Percentiles rank a stretch among this genome's conserved stretches.
These are phyloP conservation scores for Inosperma sp. DNA, from an alignment of 768 basidiomycete species.

Conservation along the genomic window DNA sequence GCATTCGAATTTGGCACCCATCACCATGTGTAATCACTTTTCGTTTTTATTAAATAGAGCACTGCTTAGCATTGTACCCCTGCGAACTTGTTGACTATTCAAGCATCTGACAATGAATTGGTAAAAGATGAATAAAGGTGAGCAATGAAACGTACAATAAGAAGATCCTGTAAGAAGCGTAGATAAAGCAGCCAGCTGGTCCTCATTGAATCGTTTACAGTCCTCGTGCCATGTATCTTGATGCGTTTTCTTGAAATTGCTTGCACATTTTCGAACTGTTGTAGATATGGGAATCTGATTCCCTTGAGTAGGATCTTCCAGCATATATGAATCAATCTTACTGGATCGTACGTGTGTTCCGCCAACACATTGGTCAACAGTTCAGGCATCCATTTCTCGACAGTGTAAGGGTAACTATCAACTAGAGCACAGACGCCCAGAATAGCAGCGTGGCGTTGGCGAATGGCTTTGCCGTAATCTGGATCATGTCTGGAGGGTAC, in stretches of 20 bases:
- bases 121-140: background rate
- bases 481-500: constrained; percentile 62
- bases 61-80: too few species aligned
- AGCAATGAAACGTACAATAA: constrained; percentile 51
- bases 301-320: background rate
- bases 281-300: constrained; percentile 75
- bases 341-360: constrained; percentile 84
- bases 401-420: constrained; percentile 92
- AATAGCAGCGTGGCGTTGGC: constrained; percentile 85
- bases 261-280: constrained; percentile 74
- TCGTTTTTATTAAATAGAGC: too few species aligned
- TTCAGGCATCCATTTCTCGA: constrained; percentile 91
- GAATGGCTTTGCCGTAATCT: constrained; percentile 63
- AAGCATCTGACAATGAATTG: constrained; percentile 24
- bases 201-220: constrained; percentile 78
- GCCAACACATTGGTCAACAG: constrained; percentile 74
- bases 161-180: constrained; percentile 84
- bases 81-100: too few species aligned
- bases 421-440: constrained; percentile 92
- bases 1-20: too few species aligned
- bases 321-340: constrained; percentile 27
- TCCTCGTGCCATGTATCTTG: constrained; percentile 92
- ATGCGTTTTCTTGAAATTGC: constrained; percentile 77
- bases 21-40: too few species aligned
- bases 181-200: constrained; percentile 76